Evolutionary conservation across 305 asterid species (phyloP).

Genomic region (Rubia balearica): DNA sequence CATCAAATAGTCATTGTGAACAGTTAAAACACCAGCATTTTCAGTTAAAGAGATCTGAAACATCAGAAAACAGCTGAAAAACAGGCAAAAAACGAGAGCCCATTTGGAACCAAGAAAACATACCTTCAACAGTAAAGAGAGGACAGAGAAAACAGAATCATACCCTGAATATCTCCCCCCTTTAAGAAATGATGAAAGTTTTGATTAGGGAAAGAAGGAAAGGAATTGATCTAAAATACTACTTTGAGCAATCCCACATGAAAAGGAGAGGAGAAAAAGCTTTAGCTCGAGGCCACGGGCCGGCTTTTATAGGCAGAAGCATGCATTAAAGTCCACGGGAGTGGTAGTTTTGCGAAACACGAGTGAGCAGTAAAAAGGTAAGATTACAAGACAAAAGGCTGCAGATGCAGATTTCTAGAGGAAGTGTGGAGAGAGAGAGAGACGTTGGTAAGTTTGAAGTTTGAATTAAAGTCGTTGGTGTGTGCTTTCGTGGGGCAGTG

Average conservation of each 20-base stretch:
- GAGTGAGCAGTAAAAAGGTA: constrained; percentile 22
- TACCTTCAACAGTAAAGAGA: background rate
- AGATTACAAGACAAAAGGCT: constrained; percentile 18
- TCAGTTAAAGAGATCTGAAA: constrained; percentile 10
- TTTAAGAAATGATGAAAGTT: constrained; percentile 1
- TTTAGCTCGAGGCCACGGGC: constrained; percentile 23
- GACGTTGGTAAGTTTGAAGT: constrained; percentile 35
- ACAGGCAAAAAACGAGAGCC: background rate
- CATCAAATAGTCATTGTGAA: background rate
- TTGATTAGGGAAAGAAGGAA: background rate
- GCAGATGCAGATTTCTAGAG: constrained; percentile 8
- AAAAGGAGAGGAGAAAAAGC: constrained; percentile 16
- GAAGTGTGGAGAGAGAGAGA: constrained; percentile 12
- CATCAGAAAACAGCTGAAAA: background rate
- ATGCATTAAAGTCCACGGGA: constrained; percentile 3
- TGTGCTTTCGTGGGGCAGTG: constrained; percentile 18
- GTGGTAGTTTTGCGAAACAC: constrained; percentile 21
- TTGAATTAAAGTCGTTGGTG: constrained; percentile 50
- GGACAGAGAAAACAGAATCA: constrained; percentile 2
- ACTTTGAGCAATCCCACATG: constrained; percentile 4
- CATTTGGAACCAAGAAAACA: background rate
- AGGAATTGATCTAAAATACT: constrained; percentile 8
- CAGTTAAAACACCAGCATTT: background rate
- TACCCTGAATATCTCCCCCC: constrained; percentile 8
- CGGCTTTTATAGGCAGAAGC: constrained; percentile 34